Conservation (phyloP, 306 rosid species). For the Quercus wislizeni region DNA sequence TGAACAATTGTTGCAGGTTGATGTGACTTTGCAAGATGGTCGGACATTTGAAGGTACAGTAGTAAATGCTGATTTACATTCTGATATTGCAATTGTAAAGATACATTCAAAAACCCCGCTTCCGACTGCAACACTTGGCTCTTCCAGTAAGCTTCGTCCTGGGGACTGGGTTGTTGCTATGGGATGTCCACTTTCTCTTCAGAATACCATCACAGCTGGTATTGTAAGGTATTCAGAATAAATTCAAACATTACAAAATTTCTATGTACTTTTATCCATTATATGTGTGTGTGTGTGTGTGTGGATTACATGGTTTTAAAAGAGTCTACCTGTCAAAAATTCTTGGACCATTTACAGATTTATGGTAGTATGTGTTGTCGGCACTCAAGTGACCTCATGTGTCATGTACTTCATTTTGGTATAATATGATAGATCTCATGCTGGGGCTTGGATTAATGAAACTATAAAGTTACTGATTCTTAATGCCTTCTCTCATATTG, state of each 20-base stretch:
- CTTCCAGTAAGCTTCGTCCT: conserved; percentile 76
- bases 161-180: conserved; percentile 92
- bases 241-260: neutral
- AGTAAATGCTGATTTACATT: conserved; percentile 74
- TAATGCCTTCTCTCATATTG: conserved; percentile 11
- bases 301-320: neutral
- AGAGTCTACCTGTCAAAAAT: neutral
- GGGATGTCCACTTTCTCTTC: conserved; percentile 90
- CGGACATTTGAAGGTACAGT: conserved; percentile 77
- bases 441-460: neutral
- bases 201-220: conserved; percentile 92
- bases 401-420: conserved; percentile 5
- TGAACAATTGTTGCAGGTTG: conserved; percentile 48
- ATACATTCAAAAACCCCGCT: conserved; percentile 78
- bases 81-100: conserved; percentile 85
- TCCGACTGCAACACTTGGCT: conserved; percentile 77
- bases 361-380: neutral
- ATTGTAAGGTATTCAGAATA: conserved; percentile 66
- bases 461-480: neutral
- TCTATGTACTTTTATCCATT: neutral
- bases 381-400: neutral
- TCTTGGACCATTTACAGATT: neutral
- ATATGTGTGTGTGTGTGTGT: neutral
- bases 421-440: neutral
- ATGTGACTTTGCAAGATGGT: conserved; percentile 90